Conservation (phyloP, 2,329 filamentous ascomycete genomes). For the Diplodia intermedia region DNA sequence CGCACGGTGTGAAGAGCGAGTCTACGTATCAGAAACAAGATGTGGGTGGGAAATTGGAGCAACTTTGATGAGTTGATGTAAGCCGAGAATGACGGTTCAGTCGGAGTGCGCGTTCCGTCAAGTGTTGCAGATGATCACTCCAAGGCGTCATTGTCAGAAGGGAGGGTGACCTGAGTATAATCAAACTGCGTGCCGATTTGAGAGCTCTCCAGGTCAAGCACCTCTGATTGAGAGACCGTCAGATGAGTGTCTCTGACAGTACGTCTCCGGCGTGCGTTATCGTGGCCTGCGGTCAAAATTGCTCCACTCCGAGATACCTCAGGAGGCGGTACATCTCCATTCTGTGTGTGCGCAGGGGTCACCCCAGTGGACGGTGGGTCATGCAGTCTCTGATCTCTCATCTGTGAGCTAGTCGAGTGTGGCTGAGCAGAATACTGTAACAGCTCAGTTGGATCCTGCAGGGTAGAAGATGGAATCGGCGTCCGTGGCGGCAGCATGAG, state of each 20-base stretch:
- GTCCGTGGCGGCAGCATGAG: background rate
- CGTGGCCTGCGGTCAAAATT: background rate
- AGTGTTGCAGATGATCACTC: too few species aligned
- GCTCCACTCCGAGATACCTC: background rate
- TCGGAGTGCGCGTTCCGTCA: background rate
- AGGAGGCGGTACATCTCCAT: background rate
- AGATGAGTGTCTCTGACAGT: background rate
- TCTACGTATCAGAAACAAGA: background rate
- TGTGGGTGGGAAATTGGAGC: background rate
- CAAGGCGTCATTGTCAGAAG: background rate
- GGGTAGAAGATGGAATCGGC: background rate
- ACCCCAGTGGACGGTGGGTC: background rate
- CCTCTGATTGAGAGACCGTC: conserved; percentile 6
- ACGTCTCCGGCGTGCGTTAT: background rate
- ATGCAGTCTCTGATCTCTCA: background rate
- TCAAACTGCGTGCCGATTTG: background rate
- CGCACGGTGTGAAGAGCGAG: background rate
- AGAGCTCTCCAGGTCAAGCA: background rate
- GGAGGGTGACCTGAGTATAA: background rate
- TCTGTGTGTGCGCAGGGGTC: background rate
- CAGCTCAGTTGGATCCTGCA: background rate
- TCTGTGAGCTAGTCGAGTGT: background rate
- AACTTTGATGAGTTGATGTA: background rate
- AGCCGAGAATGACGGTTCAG: background rate
- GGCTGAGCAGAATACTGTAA: background rate